Evolutionary conservation across 2,329 filamentous ascomycete genomes (phyloP), one percentile per base, ranked within the genome.

Genomic region (Colletotrichum acutatum): DNA sequence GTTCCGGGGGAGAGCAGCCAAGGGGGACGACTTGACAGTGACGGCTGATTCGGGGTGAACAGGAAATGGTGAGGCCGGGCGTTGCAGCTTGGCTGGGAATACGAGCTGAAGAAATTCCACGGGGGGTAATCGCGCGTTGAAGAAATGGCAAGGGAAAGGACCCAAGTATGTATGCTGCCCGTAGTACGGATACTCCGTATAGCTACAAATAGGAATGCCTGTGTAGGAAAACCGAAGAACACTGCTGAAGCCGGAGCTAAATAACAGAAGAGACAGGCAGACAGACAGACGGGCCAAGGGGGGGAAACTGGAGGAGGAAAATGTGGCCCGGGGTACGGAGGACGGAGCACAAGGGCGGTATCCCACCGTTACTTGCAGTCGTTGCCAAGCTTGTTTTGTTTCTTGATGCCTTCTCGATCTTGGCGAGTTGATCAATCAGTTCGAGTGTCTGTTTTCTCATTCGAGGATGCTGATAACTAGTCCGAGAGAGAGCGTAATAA

Each of bases 81-180:
- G 30, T 11, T n/a, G 52, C 37, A 24, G 57, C 37, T 22, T 9
- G 62, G 30, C 14, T 32, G 28, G 66, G 74, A 75, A 75, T 75
- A 75, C 74, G 74, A 74, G 74, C 71, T 74, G 67, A 74, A 75
- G 71, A 71, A 71, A 57, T 67, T 59, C 71, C 46, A 63, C 46
- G 68, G 57, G 57, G 58, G 65, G 37, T 34, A 22, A 64, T 19
- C 9, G 66, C 54, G 60, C 54, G 59, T 69, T 69, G 60, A 65
- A 72, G 59, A 69, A 65, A 22, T 32, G 46, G 42, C 52, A 30
- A 46, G 26, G 28, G 42, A 42, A 30, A 32, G 42, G 42, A 22
- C 19, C 19, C 37, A 42, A 42, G 37, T 42, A 42, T 42, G 42
- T 49, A 49, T 49, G 42, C 19, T 7, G 7, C 19, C 42, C 42